Evolutionary conservation across 257 asterid genomes (phyloP), one percentile per base, ranked within the genome.

Genomic region (Solanum pennellii): DNA sequence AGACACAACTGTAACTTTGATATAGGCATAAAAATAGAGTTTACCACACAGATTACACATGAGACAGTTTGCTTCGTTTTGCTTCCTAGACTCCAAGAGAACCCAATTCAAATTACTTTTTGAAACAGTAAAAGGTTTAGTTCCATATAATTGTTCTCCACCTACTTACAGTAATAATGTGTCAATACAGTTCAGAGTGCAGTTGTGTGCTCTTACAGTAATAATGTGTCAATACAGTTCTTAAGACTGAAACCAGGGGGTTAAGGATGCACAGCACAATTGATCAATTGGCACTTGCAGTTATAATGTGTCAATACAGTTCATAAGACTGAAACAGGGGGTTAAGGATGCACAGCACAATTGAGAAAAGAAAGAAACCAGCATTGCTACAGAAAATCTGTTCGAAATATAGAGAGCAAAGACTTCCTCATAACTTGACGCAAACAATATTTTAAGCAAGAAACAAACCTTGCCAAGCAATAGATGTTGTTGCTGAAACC

Each of bases 401-500:
- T 31, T 5, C 0, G 69, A 49, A 82, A 47, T 69, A 82, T 49
- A 52, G 31, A 49, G 69, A 49, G 69, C 85, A 49, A 49, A 25
- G 25, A 82, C 85, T 6, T 82, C 25, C 69, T 31, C 45, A 49
- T 29, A 31, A 49, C 45, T 29, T 11, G 0, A 82, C 21, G 1
- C 18, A 80, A 21, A 31, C 0, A 1, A 82, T 69, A 49, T 82
- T 20, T 82, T 82, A 82, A 82, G 85, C 13, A 47, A 49, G 85
- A 20, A 86, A 86, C 75, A 39, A 25, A 96, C 99, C 99, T 94
- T 89, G 95, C 98, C 93, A 97, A 90, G 92, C 99, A 97, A 87
- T 96, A 96, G 86, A 97, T 89, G 72, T 96, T 97, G 93, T 95
- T 96, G 94, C 92, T 96, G 93, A 97, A 97, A 88, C 99, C 99